These are phyloP conservation scores for Penicillium sp. DNA, from an alignment of 2,329 filamentous ascomycete genomes.

Conservation along the genomic window DNA sequence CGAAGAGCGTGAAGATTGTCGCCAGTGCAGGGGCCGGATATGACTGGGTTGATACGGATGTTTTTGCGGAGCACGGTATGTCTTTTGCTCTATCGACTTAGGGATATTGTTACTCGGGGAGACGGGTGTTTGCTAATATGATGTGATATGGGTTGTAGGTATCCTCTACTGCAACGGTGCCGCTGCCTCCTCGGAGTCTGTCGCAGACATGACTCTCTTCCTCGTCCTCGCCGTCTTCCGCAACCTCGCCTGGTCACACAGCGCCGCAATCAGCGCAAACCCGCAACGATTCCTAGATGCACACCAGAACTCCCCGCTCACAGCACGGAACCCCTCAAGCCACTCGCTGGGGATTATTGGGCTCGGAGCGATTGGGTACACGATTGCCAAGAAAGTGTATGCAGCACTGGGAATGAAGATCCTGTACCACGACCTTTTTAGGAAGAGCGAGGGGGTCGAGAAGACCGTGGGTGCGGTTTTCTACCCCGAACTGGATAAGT, in stretches of 20 bases:
- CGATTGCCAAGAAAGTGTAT: slow-evolving; percentile 63
- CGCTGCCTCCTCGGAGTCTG: slow-evolving; percentile 71
- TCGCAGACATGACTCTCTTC: slow-evolving; percentile 73
- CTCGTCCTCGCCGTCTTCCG: slow-evolving; percentile 73
- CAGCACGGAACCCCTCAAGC: slow-evolving; percentile 67
- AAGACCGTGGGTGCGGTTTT: slow-evolving; percentile 46
- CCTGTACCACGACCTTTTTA: slow-evolving; percentile 57
- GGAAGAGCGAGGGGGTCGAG: slow-evolving; percentile 46
- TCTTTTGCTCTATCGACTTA: not conserved
- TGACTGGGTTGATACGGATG: slow-evolving; percentile 66
- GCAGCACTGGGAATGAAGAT: slow-evolving; percentile 70
- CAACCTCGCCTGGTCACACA: slow-evolving; percentile 67
- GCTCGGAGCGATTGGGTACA: slow-evolving; percentile 68
- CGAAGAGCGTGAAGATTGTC: slow-evolving; percentile 59
- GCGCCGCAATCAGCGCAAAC: slow-evolving; percentile 57
- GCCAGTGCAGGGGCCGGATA: slow-evolving; percentile 67
- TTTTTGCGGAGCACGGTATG: slow-evolving; percentile 64
- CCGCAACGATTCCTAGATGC: slow-evolving; percentile 59
- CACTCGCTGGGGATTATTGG: slow-evolving; percentile 70
- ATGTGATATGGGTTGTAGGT: slow-evolving; percentile 20
- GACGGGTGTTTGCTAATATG: not conserved
- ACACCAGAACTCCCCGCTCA: slow-evolving; percentile 63
- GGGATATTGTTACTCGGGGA: slow-evolving; percentile 13
- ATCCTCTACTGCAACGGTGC: slow-evolving; percentile 71
- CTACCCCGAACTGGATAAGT: slow-evolving; percentile 48